Percentiles rank a stretch among this genome's conserved stretches.
Evolutionary conservation across 768 basidiomycete species (phyloP).

Genomic region (Lyophyllum semitale): DNA sequence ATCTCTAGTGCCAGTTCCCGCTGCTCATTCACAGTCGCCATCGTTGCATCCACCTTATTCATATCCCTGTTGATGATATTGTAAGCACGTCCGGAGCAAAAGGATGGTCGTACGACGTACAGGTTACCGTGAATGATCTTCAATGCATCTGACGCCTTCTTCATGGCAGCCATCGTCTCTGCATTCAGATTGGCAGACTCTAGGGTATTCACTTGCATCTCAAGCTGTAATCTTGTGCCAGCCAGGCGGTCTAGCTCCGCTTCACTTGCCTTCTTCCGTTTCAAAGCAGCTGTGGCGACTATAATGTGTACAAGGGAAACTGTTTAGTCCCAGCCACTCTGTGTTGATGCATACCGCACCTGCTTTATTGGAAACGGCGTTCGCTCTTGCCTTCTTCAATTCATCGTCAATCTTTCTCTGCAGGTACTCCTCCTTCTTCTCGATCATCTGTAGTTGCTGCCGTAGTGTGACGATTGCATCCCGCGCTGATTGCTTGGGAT

Average conservation of each 20-base stretch:
- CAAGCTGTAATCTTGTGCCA: slow-evolving; percentile 87
- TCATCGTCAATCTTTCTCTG: slow-evolving; percentile 98
- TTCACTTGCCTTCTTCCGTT: slow-evolving; percentile 92
- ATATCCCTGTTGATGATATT: slow-evolving; percentile 55
- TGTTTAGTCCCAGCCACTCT: slow-evolving; percentile 5
- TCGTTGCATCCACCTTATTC: slow-evolving; percentile 87
- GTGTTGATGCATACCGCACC: slow-evolving; percentile 55
- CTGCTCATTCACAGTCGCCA: slow-evolving; percentile 87
- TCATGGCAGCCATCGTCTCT: slow-evolving; percentile 97
- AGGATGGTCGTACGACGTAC: slow-evolving; percentile 49
- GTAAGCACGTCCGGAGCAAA: background rate
- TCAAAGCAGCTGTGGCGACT: slow-evolving; percentile 89
- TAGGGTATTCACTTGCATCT: slow-evolving; percentile 95
- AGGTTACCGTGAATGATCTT: slow-evolving; percentile 87
- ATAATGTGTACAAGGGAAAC: slow-evolving; percentile 16
- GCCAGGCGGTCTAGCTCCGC: slow-evolving; percentile 82
- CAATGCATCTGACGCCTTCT: slow-evolving; percentile 89
- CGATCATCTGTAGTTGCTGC: slow-evolving; percentile 93
- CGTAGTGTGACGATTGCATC: slow-evolving; percentile 93
- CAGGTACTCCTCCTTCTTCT: slow-evolving; percentile 98
- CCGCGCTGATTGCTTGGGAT: slow-evolving; percentile 82
- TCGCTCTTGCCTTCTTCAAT: slow-evolving; percentile 84
- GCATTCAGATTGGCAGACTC: slow-evolving; percentile 98
- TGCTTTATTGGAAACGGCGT: slow-evolving; percentile 91
- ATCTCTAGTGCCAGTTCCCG: slow-evolving; percentile 93